Base-by-base conservation (phyloP, 139 green algal genomes). In the Chlamydomonas applanata region DNA sequence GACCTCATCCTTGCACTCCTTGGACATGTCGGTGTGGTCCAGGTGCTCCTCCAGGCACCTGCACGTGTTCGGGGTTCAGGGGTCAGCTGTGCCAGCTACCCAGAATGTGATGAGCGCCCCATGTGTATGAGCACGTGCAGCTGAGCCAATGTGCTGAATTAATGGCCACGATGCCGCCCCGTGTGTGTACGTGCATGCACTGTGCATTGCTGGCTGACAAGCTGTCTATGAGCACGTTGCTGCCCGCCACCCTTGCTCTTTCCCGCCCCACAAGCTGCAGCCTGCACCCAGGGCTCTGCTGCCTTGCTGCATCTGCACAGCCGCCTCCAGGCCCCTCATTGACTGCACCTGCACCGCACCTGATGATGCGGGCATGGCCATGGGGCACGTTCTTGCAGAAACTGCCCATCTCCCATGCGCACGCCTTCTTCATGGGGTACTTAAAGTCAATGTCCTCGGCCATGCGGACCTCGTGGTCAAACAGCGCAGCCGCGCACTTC, bases 371-470 rank as follows among this genome's bases (percentile, higher is more conserved):
- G 0, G 87, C 92, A 71, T 95, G 88, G 19, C 93, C 93, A 40
- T 94, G 86, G n/a, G 82, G 81, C 0, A 95, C 64, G 25, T 89
- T 70, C 53, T 87, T 85, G 86, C 93, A 97, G 65, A 88, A 82
- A 17, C 62, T 74, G 66, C 14, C 71, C 44, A 95, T 88, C 80
- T 97, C 92, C 71, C 77, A 80, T 1, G 85, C 75, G 72, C 93
- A 97, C 0, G 92, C 85, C 14, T 80, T 78, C 82, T 93, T 93
- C 85, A 96, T 90, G 7, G 88, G 89, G 67, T 86, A 93, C 78
- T 95, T 93, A 86, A 93, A 95, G 78, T 95, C 91, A 57, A 93
- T 92, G 78, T 93, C 86, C 70, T 95, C 90, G 1, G 88, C 90
- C 81, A 95, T 90, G 56, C 79, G 79, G 17, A 92, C 80, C 77